Evolutionary conservation across 2,329 filamentous ascomycete genomes (phyloP).

Genomic region (Alternaria novae-zelandiae): DNA sequence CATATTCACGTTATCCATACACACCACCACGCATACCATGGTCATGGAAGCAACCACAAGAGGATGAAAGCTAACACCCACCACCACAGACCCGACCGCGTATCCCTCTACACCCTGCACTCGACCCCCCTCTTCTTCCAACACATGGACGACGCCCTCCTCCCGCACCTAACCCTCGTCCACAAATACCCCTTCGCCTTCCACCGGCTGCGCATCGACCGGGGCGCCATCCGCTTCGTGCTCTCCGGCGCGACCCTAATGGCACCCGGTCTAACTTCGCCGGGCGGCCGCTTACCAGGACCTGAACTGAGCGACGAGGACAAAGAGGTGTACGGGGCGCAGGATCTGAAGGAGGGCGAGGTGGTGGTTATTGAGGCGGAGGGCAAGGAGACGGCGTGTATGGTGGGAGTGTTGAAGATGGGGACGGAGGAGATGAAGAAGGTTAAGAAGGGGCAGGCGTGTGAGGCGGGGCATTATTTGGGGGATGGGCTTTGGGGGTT

Average conservation of each 20-base stretch:
- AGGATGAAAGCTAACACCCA: conserved; percentile 7
- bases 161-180: conserved; percentile 87
- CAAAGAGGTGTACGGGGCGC: conserved; percentile 57
- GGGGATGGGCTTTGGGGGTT: conserved; percentile 93
- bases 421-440: conserved; percentile 91
- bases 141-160: conserved; percentile 74
- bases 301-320: conserved; percentile 45
- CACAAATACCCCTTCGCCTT: conserved; percentile 89
- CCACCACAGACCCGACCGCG: conserved; percentile 73
- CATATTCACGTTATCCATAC: no score
- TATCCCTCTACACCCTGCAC: conserved; percentile 85
- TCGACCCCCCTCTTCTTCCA: conserved; percentile 88
- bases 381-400: conserved; percentile 89
- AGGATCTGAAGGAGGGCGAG: conserved; percentile 79
- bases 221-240: conserved; percentile 96
- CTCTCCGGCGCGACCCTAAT: conserved; percentile 92
- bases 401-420: conserved; percentile 82
- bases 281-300: conserved; percentile 79
- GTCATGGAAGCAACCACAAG: not conserved
- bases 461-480: conserved; percentile 91
- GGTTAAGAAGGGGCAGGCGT: conserved; percentile 91
- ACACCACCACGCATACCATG: not conserved
- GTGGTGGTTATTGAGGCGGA: conserved; percentile 90
- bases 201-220: conserved; percentile 85
- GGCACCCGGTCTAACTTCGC: conserved; percentile 88